Base-by-base conservation (phyloP, 1,284 basidiomycete genomes). In the Filobasidium uniguttulatum region DNA sequence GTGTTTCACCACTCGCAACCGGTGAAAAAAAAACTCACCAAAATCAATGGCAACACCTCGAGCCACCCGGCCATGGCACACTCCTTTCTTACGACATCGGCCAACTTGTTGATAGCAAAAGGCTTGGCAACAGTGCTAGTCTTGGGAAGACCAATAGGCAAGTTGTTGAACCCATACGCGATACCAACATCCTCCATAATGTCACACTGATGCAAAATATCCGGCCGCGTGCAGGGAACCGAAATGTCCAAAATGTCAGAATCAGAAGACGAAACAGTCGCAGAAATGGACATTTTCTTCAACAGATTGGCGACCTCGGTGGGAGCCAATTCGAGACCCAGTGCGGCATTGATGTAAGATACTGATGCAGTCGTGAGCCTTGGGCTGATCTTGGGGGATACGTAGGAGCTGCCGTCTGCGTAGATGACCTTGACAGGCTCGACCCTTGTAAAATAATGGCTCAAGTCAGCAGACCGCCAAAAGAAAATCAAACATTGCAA, bases 141-240 rank as follows among this genome's bases (percentile, higher is more conserved):
- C 2, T 79, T 71, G 0, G 94, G 93, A 78, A 97, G 90, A 10
- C 81, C 81, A 59, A 85, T 79, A 2, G 88, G 87, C 38, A 99
- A 75, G 62, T 93, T 93, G 73, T 99, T 96, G 75, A 91, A 98
- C 1, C 94, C 94, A 64, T 91, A 96, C 0, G 89, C 93, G 56
- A 99, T 90, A 4, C 94, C 94, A 1, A 84, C 87, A 60, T 99
- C 93, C 66, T 99, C 93, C 82, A 99, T 87, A 61, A 98, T 78
- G 67, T 99, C 93, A 63, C 91, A 96, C 68, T 97, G 90, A 66
- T 98, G 94, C 53, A 99, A 73, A 57, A 99, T 94, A 64, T 99
- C 93, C 1, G 94, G 89, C 40, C 93, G 80, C 10, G 90, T 97
- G 26, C 85, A 77, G 1, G 93, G 93, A 30, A 99, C 77, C 34